Evolutionary conservation across 2,329 filamentous ascomycete genomes (phyloP).

Genomic region (Leptographium galeiforme): DNA sequence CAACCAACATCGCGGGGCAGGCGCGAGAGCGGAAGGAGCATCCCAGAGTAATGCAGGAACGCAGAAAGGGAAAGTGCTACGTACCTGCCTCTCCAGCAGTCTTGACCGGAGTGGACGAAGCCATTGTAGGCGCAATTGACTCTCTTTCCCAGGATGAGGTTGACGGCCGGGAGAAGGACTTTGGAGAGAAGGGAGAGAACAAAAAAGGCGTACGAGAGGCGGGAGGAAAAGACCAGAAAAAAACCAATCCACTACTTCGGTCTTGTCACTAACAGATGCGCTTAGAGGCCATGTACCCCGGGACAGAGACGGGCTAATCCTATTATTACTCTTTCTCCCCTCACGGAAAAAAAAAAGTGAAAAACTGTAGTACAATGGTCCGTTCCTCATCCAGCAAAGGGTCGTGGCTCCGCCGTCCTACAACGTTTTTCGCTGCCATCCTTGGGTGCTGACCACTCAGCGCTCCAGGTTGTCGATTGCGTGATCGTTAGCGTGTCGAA

Average conservation of each 20-base stretch:
- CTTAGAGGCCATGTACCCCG: not conserved
- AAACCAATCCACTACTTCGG: not conserved
- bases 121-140: conserved; percentile 9
- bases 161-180: not conserved
- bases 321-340: not conserved
- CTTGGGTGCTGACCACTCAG: conserved; percentile 6
- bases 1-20: conserved; percentile 1
- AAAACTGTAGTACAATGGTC: not conserved
- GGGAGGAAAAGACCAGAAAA: not conserved
- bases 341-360: not conserved
- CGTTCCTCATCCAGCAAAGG: not conserved
- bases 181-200: not conserved
- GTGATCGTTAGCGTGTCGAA: conserved; percentile 18
- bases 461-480: conserved; percentile 15
- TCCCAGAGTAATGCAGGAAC: not conserved
- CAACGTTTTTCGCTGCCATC: not conserved
- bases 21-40: not conserved
- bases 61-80: conserved; percentile 2
- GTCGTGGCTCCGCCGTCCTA: no score
- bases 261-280: not conserved
- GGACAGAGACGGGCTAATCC: not conserved
- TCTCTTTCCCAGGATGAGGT: not conserved
- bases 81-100: conserved; percentile 14
- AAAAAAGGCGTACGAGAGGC: not conserved
- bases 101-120: conserved; percentile 9